These are phyloP conservation scores for Phytophthora vignae DNA, from an alignment of 352 stramenopile species.

Conservation along the genomic window DNA sequence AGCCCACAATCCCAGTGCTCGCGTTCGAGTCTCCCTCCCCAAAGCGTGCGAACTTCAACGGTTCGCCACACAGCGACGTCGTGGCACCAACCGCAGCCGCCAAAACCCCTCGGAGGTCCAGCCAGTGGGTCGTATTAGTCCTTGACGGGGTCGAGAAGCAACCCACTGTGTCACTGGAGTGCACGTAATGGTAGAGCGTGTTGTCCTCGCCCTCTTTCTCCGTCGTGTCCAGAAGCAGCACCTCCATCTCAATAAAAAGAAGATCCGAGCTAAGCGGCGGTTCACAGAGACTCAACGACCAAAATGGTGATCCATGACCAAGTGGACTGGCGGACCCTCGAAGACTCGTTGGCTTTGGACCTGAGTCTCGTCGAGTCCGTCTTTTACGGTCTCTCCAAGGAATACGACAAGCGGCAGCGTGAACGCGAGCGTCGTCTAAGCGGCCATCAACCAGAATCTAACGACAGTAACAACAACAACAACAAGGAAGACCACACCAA, in stretches of 20 bases:
- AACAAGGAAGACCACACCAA: not conserved
- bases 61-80: constrained; percentile 56
- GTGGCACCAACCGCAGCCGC: constrained; percentile 64
- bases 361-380: constrained; percentile 61
- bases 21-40: constrained; percentile 4
- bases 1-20: constrained; percentile 40
- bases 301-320: constrained; percentile 51
- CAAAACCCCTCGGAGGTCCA: constrained; percentile 63
- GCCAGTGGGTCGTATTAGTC: constrained; percentile 28
- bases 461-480: not conserved
- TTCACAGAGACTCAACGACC: constrained; percentile 13
- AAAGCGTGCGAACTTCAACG: constrained; percentile 50
- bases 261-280: constrained; percentile 10
- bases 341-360: constrained; percentile 57
- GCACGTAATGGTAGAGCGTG: constrained; percentile 52
- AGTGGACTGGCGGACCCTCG: constrained; percentile 59
- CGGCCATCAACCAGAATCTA: not conserved
- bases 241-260: constrained; percentile 45
- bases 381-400: constrained; percentile 50
- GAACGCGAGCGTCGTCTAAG: constrained; percentile 16
- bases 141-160: constrained; percentile 20
- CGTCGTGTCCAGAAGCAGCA: constrained; percentile 68
- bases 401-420: constrained; percentile 30
- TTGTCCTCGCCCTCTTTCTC: constrained; percentile 82
- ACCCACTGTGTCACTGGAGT: constrained; percentile 6